phyloP scores from a whole-genome alignment of 176 grass and related monocot species.

The Triticum timopheevii region DNA sequence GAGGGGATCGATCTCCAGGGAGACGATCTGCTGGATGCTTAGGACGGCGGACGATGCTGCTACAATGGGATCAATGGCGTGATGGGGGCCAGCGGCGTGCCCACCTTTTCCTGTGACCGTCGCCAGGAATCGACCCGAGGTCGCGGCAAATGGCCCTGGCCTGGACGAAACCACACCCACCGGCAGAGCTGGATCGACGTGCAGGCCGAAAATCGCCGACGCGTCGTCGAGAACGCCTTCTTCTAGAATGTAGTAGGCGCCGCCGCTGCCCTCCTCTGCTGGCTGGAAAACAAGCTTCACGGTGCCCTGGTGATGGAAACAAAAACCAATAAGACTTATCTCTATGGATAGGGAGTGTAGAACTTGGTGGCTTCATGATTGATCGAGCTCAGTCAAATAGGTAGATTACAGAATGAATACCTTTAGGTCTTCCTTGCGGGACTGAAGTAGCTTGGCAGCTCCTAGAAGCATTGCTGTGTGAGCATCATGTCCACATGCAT shows the following conservation, averaged over 20 bases:
- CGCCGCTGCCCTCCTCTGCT: slow-evolving; percentile 48
- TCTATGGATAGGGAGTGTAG: not conserved
- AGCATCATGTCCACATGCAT: slow-evolving; percentile 77
- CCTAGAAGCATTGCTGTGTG: slow-evolving; percentile 87
- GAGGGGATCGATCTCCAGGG: slow-evolving; percentile 49
- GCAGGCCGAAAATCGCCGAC: slow-evolving; percentile 52
- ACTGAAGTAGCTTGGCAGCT: slow-evolving; percentile 78
- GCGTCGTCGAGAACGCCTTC: slow-evolving; percentile 37
- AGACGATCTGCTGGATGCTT: slow-evolving; percentile 45
- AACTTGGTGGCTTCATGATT: not conserved
- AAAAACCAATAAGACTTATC: not conserved
- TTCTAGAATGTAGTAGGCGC: slow-evolving; percentile 46
- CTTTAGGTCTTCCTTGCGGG: slow-evolving; percentile 53
- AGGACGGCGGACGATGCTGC: slow-evolving; percentile 41
- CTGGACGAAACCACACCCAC: slow-evolving; percentile 34
- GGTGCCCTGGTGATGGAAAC: slow-evolving; percentile 31
- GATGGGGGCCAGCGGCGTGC: slow-evolving; percentile 48
- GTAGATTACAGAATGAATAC: not conserved
- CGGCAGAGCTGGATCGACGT: slow-evolving; percentile 26
- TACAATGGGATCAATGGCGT: slow-evolving; percentile 44
- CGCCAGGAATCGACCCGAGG: slow-evolving; percentile 34
- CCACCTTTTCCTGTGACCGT: slow-evolving; percentile 43
- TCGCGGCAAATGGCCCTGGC: slow-evolving; percentile 46
- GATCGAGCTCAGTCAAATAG: not conserved
- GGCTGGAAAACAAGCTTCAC: slow-evolving; percentile 64